Evolutionary conservation across 1,139 yeast species (phyloP).

Genomic region (Yamadazyma siamensis): DNA sequence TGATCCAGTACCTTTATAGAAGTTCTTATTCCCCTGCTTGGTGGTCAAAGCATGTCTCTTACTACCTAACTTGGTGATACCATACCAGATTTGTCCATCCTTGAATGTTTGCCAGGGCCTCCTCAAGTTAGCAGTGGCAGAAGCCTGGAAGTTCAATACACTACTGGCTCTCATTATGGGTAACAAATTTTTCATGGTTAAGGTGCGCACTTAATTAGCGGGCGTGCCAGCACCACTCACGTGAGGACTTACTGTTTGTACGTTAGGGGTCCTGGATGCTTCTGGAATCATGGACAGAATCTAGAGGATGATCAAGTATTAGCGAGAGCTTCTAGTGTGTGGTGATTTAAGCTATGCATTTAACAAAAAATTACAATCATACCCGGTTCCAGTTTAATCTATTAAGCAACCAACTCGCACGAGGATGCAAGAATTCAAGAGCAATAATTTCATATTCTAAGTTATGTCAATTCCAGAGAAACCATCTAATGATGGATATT

Average conservation of each 20-base stretch:
- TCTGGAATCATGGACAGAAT: no score
- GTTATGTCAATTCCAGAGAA: constrained; percentile 23
- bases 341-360: no score
- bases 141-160: constrained; percentile 50
- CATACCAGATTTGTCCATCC: constrained; percentile 85
- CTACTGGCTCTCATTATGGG: constrained; percentile 53
- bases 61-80: constrained; percentile 71
- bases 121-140: constrained; percentile 52
- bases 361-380: no score
- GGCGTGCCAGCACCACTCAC: no score
- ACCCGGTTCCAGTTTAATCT: no score
- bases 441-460: constrained; percentile 1
- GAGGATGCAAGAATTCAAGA: background rate
- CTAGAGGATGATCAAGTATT: no score
- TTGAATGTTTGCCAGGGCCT: constrained; percentile 88
- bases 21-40: constrained; percentile 91
- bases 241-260: no score
- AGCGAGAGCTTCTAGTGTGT: no score
- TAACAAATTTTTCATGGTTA: constrained; percentile 11
- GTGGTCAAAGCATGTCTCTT: constrained; percentile 85
- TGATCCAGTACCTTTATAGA: constrained; percentile 94
- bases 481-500: constrained; percentile 28
- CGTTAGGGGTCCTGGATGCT: no score
- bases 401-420: constrained; percentile 3
- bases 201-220: no score